A percentile compares a stretch with the other conserved stretches of the same genome.
Evolutionary conservation across 192 early-diverging fungal species (phyloP).

Genomic region (Gamsiella multidivaricata): DNA sequence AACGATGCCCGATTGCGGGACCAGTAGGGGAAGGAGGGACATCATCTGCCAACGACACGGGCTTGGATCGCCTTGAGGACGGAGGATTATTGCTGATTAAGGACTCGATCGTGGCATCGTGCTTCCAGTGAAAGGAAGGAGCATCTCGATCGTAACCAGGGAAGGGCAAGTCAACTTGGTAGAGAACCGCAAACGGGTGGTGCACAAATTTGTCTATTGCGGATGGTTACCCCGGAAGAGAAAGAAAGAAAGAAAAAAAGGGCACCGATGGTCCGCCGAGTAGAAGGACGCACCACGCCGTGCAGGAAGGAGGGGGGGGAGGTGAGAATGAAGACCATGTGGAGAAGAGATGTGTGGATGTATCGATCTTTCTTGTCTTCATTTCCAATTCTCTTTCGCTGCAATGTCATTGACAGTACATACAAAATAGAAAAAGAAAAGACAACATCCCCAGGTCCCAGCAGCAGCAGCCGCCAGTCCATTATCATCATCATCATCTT

Average conservation of each 20-base stretch:
- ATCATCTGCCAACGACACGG: neutral
- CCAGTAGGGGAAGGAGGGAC: neutral
- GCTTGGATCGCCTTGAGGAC: conserved; percentile 29
- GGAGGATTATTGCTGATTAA: conserved; percentile 49
- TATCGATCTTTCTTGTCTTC: neutral
- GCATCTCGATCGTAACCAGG: conserved; percentile 59
- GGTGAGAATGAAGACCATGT: conserved; percentile 19
- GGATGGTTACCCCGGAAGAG: neutral
- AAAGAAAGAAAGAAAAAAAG: conserved; percentile 2
- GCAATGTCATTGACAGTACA: neutral
- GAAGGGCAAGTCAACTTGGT: conserved; percentile 58
- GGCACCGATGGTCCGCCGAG: neutral
- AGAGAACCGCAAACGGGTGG: conserved; percentile 63
- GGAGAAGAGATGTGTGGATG: neutral
- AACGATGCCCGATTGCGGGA: conserved; percentile 15
- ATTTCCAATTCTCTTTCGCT: neutral
- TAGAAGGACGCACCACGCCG: neutral
- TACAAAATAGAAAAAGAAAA: neutral
- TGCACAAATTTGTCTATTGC: conserved; percentile 63
- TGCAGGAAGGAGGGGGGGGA: neutral
- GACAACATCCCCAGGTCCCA: neutral
- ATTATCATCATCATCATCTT: neutral
- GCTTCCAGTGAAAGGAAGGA: conserved; percentile 58
- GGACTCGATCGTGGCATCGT: conserved; percentile 55
- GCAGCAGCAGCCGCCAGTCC: neutral